phyloP scores from a whole-genome alignment of 2,329 filamentous ascomycete species.

The Venturiaceae sp. region DNA sequence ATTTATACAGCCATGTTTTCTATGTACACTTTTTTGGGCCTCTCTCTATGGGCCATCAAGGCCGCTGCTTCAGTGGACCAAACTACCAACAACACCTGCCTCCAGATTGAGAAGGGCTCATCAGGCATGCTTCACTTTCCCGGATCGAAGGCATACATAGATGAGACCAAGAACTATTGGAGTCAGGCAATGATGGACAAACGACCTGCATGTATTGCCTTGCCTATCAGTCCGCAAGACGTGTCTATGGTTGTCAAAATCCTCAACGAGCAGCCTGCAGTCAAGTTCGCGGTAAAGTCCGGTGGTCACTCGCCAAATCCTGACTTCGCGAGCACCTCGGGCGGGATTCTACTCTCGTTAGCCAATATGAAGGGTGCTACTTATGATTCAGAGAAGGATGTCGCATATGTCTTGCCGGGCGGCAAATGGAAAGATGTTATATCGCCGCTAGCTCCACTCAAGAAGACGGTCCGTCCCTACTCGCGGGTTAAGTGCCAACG shows the following conservation, averaged over 20 bases:
- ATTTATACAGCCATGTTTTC: too few species aligned
- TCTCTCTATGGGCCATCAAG: too few species aligned
- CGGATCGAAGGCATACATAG: too few species aligned
- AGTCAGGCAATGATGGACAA: constrained; percentile 18
- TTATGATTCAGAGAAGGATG: constrained; percentile 21
- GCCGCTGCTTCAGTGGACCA: too few species aligned
- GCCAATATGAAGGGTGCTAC: constrained; percentile 25
- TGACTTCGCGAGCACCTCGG: constrained; percentile 22
- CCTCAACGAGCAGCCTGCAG: constrained; percentile 20
- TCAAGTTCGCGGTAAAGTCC: constrained; percentile 27
- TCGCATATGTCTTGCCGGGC: constrained; percentile 29
- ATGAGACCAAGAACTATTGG: too few species aligned
- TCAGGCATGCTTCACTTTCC: too few species aligned
- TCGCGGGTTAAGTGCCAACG: too few species aligned
- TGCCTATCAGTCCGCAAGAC: constrained; percentile 22
- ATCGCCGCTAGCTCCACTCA: constrained; percentile 20
- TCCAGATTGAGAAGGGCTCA: too few species aligned
- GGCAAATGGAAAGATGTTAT: constrained; percentile 31
- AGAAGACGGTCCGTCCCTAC: constrained; percentile 24
- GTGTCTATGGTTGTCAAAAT: constrained; percentile 22
- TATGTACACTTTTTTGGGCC: too few species aligned
- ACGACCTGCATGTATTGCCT: constrained; percentile 26
- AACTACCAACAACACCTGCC: too few species aligned
- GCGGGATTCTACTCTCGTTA: constrained; percentile 28
- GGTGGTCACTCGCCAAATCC: constrained; percentile 30